Conservation (phyloP, 495 filamentous ascomycete species). For the Xylaria longipes region DNA sequence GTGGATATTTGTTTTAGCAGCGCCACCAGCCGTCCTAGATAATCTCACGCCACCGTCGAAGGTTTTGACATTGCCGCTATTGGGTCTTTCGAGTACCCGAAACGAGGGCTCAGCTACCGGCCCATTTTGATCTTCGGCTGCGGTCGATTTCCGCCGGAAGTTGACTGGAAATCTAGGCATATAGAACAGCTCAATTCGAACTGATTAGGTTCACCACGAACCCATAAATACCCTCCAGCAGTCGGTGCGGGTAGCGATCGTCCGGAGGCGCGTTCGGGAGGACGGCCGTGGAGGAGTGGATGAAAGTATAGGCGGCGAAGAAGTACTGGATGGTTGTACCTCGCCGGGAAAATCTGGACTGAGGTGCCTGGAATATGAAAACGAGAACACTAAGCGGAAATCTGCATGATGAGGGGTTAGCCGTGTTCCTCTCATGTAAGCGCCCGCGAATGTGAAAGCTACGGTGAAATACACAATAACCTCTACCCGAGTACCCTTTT, state of each 20-base stretch:
- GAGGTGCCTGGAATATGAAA: conserved; percentile 6
- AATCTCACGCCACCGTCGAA: conserved; percentile 51
- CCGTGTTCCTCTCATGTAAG: conserved; percentile 41
- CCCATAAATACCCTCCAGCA: conserved; percentile 36
- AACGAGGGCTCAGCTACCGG: conserved; percentile 53
- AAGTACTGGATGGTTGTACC: conserved; percentile 6
- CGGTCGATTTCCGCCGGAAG: conserved; percentile 60
- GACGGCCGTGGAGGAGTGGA: neutral
- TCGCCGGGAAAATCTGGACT: conserved; percentile 1
- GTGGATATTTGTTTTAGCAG: conserved; percentile 34
- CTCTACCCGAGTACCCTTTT: neutral
- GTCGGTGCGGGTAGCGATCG: conserved; percentile 17
- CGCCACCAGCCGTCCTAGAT: conserved; percentile 37
- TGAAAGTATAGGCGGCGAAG: neutral
- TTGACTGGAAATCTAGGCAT: conserved; percentile 61
- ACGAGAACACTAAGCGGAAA: conserved; percentile 33
- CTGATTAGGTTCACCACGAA: conserved; percentile 30
- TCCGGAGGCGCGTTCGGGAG: conserved; percentile 27
- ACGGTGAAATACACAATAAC: neutral
- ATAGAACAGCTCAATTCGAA: conserved; percentile 44
- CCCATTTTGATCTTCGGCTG: conserved; percentile 55
- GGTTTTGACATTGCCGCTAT: conserved; percentile 42
- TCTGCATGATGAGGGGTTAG: conserved; percentile 44
- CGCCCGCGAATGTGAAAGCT: conserved; percentile 30
- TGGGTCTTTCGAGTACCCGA: conserved; percentile 55